phyloP scores from a whole-genome alignment of 352 stramenopile species.

The Phytophthora gonapodyides region DNA sequence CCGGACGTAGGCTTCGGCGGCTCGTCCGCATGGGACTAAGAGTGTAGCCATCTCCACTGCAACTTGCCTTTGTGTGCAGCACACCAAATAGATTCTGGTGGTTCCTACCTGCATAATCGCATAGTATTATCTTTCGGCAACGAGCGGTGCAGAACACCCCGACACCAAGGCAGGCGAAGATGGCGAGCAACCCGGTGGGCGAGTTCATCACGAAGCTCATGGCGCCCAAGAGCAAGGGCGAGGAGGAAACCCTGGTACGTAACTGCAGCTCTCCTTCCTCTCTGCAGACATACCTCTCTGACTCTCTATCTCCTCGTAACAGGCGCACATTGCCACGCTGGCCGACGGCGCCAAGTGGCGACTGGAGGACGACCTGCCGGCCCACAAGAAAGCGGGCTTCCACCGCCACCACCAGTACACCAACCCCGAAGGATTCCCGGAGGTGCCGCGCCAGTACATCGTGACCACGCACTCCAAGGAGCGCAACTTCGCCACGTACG shows the following conservation, averaged over 20 bases:
- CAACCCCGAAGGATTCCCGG: constrained; percentile 63
- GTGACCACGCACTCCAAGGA: constrained; percentile 69
- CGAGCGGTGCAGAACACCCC: constrained; percentile 29
- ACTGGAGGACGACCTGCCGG: constrained; percentile 62
- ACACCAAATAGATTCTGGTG: constrained; percentile 37
- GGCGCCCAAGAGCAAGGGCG: constrained; percentile 49
- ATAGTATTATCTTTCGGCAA: constrained; percentile 13
- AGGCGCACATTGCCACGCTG: constrained; percentile 56
- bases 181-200: constrained; percentile 70
- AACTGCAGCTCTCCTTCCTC: neutral
- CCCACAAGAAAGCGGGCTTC: constrained; percentile 60
- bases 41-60: constrained; percentile 3
- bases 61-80: constrained; percentile 22
- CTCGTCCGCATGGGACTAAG: constrained; percentile 74
- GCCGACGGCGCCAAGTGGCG: constrained; percentile 70
- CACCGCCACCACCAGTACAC: constrained; percentile 67
- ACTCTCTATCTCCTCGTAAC: neutral
- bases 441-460: constrained; percentile 81
- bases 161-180: constrained; percentile 31
- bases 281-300: neutral
- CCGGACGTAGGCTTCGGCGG: constrained; percentile 71
- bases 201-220: constrained; percentile 78
- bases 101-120: constrained; percentile 10
- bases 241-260: constrained; percentile 58
- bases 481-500: constrained; percentile 78